Percentiles rank a stretch among this genome's conserved stretches.
Conservation (phyloP, 768 basidiomycete species). For the Lentinus tigrinus region DNA sequence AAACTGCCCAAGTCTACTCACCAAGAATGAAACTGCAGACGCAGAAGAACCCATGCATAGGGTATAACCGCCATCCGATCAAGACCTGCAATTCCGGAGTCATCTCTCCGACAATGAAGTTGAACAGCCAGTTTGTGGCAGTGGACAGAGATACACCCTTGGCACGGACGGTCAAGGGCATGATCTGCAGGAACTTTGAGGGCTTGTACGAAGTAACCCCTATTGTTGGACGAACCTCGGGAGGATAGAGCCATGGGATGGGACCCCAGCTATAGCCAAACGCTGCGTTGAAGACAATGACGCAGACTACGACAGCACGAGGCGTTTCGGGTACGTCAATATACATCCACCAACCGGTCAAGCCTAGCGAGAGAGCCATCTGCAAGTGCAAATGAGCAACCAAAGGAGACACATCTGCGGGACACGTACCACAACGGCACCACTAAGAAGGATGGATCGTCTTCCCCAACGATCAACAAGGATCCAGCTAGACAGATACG, state of each 20-base stretch:
- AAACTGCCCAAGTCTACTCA: slow-evolving; percentile 27
- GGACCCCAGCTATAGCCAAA: slow-evolving; percentile 95
- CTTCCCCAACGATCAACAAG: slow-evolving; percentile 91
- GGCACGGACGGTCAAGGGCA: slow-evolving; percentile 85
- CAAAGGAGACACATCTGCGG: background rate
- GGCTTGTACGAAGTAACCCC: no score
- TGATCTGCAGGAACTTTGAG: slow-evolving; percentile 60
- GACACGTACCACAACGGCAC: slow-evolving; percentile 68
- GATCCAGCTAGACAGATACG: slow-evolving; percentile 66
- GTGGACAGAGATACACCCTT: slow-evolving; percentile 97
- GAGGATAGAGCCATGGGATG: slow-evolving; percentile 76
- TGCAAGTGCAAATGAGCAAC: slow-evolving; percentile 26
- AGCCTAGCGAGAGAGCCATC: slow-evolving; percentile 80
- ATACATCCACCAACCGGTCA: slow-evolving; percentile 93
- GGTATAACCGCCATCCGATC: slow-evolving; percentile 90
- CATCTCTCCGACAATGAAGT: slow-evolving; percentile 84
- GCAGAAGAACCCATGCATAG: slow-evolving; percentile 95
- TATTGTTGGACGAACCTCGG: slow-evolving; percentile 54
- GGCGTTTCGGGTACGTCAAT: slow-evolving; percentile 85
- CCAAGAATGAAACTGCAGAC: slow-evolving; percentile 81
- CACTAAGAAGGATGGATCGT: slow-evolving; percentile 80
- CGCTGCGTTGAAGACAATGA: slow-evolving; percentile 90
- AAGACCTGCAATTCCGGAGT: slow-evolving; percentile 86
- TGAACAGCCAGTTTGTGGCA: slow-evolving; percentile 83
- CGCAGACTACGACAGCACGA: slow-evolving; percentile 81